Evolutionary conservation across 495 filamentous ascomycete species (phyloP).

Genomic region (Penicillium alfredii): DNA sequence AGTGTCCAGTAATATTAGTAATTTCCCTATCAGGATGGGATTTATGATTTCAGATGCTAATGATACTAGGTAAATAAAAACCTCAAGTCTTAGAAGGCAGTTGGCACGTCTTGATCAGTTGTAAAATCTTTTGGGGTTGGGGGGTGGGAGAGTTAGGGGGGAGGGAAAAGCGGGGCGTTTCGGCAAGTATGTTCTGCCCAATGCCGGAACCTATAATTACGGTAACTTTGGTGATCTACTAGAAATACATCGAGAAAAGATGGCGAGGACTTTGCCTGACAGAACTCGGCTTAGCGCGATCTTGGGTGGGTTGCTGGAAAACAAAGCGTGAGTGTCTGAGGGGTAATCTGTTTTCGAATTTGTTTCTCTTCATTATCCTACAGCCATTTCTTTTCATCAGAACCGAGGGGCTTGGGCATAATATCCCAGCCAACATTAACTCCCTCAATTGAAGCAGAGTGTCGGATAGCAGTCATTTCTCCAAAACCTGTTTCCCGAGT

Average conservation of each 20-base stretch:
- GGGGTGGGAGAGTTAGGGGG: too few relatives aligned
- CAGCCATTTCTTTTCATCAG: too few relatives aligned
- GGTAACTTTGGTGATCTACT: not conserved
- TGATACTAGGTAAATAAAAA: too few relatives aligned
- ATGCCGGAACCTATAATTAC: not conserved
- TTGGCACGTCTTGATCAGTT: too few relatives aligned
- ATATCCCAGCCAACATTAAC: constrained; percentile 22
- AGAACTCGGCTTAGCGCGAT: constrained; percentile 1
- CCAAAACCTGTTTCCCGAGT: constrained; percentile 16
- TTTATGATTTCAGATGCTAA: too few relatives aligned
- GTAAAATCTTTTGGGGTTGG: too few relatives aligned
- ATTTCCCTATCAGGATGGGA: too few relatives aligned
- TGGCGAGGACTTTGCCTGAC: not conserved
- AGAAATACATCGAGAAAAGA: constrained; percentile 2
- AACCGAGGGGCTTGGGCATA: constrained; percentile 21
- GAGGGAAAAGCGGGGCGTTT: too few relatives aligned
- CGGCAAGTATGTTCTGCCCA: constrained; percentile 1
- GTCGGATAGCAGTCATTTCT: constrained; percentile 17
- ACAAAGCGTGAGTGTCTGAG: too few relatives aligned
- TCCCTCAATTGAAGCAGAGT: constrained; percentile 19
- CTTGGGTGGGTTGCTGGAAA: not conserved
- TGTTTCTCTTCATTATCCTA: too few relatives aligned
- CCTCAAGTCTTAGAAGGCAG: too few relatives aligned
- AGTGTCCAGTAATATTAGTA: too few relatives aligned
- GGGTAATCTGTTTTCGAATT: constrained; percentile 1